Evolutionary conservation across 1,284 basidiomycete genomes (phyloP).

Genomic region (Ustilago hordei): DNA sequence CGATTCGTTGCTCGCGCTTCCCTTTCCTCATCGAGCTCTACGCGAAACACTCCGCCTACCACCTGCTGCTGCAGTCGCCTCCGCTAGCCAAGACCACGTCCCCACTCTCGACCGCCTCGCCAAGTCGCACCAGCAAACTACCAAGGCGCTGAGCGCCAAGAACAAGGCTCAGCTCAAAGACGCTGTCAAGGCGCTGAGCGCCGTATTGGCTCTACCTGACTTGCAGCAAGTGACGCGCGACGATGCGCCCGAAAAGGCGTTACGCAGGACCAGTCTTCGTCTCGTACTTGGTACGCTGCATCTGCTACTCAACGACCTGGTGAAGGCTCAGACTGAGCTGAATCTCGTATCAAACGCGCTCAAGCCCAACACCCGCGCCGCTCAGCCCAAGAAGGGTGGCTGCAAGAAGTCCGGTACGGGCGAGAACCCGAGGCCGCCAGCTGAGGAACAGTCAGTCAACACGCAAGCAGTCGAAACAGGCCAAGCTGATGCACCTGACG

Average conservation of each 20-base stretch:
- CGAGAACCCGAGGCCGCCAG: not conserved
- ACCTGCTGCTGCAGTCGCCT: slow-evolving; percentile 13
- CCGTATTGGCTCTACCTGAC: slow-evolving; percentile 39
- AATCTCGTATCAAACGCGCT: slow-evolving; percentile 42
- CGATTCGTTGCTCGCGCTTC: slow-evolving; percentile 33
- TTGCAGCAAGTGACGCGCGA: slow-evolving; percentile 17
- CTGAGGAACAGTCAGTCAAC: not conserved
- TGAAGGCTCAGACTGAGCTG: slow-evolving; percentile 39
- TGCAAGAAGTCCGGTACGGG: not conserved
- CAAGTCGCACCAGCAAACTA: slow-evolving; percentile 23
- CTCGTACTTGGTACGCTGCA: slow-evolving; percentile 30
- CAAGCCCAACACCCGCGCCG: slow-evolving; percentile 12
- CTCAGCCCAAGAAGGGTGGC: not conserved
- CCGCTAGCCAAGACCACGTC: slow-evolving; percentile 26
- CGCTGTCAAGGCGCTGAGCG: slow-evolving; percentile 28
- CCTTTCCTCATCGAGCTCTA: slow-evolving; percentile 41
- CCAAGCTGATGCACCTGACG: not conserved
- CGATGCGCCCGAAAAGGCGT: not conserved
- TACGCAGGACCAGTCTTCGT: slow-evolving; percentile 28
- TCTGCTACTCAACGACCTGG: slow-evolving; percentile 23
- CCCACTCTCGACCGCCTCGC: slow-evolving; percentile 28
- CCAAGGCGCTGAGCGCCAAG: slow-evolving; percentile 19
- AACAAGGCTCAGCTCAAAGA: slow-evolving; percentile 33
- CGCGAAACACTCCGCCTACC: slow-evolving; percentile 37
- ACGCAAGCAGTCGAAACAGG: not conserved